A percentile compares a stretch with the other conserved stretches of the same genome.
phyloP scores from a whole-genome alignment of 352 stramenopile species.

The Globisporangium polare region DNA sequence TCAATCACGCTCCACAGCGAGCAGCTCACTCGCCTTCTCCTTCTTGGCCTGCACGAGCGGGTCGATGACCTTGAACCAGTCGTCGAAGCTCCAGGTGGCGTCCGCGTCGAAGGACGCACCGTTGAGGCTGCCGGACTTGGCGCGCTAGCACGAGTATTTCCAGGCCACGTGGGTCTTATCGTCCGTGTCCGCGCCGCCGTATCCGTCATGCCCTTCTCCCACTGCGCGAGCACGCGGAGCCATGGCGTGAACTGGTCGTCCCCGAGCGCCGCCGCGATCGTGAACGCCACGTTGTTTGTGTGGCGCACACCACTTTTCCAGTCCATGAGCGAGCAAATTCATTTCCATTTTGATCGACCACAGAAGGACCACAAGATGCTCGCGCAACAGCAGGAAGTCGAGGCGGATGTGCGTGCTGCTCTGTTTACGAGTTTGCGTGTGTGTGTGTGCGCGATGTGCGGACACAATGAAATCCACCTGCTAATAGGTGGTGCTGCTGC shows the following conservation, averaged over 20 bases:
- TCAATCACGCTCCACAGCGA: background rate
- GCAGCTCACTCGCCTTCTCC: background rate
- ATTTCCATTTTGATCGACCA: background rate
- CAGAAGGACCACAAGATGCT: constrained; percentile 42
- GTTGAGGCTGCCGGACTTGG: constrained; percentile 70
- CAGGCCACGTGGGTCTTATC: constrained; percentile 51
- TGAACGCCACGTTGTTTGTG: constrained; percentile 36
- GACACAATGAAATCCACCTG: no score
- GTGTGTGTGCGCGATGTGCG: no score
- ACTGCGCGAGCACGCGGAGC: constrained; percentile 64
- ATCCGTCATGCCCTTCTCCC: constrained; percentile 72
- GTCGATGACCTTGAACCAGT: constrained; percentile 57
- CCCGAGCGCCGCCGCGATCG: constrained; percentile 55
- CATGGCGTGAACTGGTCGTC: constrained; percentile 56
- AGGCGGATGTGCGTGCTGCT: constrained; percentile 60
- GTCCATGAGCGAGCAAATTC: no score
- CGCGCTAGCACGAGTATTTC: constrained; percentile 80
- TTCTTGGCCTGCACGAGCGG: constrained; percentile 34
- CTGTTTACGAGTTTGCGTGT: background rate
- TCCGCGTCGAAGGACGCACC: constrained; percentile 57
- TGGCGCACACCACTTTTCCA: no score
- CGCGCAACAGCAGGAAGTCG: constrained; percentile 76
- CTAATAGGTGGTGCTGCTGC: background rate
- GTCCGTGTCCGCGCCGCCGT: constrained; percentile 68
- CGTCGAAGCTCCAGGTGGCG: constrained; percentile 41